These are phyloP conservation scores for Pholiota adiposa DNA, from an alignment of 1,284 basidiomycete genomes.

Conservation along the genomic window DNA sequence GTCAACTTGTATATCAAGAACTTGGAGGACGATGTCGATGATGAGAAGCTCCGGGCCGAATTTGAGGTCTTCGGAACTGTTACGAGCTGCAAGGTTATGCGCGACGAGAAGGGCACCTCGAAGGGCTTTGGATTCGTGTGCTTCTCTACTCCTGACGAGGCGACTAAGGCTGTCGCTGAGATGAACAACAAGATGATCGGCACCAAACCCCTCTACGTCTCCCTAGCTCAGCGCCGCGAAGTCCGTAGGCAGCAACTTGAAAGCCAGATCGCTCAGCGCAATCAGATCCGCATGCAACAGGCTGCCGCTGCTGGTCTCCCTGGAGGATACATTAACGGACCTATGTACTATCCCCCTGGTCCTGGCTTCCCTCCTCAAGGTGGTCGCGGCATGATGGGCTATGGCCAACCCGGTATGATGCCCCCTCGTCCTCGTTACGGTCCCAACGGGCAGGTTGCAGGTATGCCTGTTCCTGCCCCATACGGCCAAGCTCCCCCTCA, in stretches of 20 bases:
- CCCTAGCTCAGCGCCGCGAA: slow-evolving; percentile 97
- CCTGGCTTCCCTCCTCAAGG: slow-evolving; percentile 84
- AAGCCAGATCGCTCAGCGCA: slow-evolving; percentile 96
- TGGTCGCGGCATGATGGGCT: slow-evolving; percentile 84
- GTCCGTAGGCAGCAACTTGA: slow-evolving; percentile 98
- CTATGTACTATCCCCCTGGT: slow-evolving; percentile 88
- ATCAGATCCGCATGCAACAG: slow-evolving; percentile 95
- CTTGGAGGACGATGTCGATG: slow-evolving; percentile 91
- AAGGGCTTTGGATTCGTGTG: slow-evolving; percentile 99
- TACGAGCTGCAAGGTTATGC: slow-evolving; percentile 99
- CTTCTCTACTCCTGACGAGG: slow-evolving; percentile 98
- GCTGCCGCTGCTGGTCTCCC: slow-evolving; percentile 85
- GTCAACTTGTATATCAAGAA: slow-evolving; percentile 99
- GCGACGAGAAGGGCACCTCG: slow-evolving; percentile 89
- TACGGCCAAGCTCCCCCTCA: slow-evolving; percentile 70
- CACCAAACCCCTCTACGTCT: slow-evolving; percentile 98
- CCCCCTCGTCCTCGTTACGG: slow-evolving; percentile 85
- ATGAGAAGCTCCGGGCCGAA: slow-evolving; percentile 92
- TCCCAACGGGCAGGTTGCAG: slow-evolving; percentile 74
- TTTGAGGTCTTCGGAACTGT: slow-evolving; percentile 98
- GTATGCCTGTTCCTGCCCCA: slow-evolving; percentile 74
- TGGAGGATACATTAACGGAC: slow-evolving; percentile 81
- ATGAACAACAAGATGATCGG: slow-evolving; percentile 99
- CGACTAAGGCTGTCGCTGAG: slow-evolving; percentile 98
- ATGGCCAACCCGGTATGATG: slow-evolving; percentile 84